These are phyloP conservation scores for Picochlorum sp. DNA, from an alignment of 139 green algal genomes.

Conservation along the genomic window DNA sequence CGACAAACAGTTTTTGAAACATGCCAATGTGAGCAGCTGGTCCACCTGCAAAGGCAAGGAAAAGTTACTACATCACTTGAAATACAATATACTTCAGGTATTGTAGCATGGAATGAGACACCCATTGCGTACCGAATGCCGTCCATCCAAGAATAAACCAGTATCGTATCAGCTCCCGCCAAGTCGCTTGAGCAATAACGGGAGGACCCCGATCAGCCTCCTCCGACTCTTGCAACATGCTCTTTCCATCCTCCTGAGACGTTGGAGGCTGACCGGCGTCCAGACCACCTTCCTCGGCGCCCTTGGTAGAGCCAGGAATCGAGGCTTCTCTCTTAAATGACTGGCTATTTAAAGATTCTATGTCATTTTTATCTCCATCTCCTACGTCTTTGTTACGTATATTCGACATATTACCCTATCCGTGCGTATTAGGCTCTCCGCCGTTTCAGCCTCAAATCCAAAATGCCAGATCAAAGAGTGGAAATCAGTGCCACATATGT, in stretches of 20 bases:
- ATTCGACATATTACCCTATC: too few relatives aligned
- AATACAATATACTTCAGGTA: too few relatives aligned
- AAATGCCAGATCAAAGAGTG: too few relatives aligned
- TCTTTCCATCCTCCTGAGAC: neutral
- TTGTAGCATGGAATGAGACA: too few relatives aligned
- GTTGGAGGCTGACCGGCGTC: too few relatives aligned
- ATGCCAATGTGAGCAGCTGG: conserved; percentile 64
- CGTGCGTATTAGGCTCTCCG: too few relatives aligned
- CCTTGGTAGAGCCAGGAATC: neutral
- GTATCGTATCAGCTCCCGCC: conserved; percentile 5
- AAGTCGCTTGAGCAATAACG: neutral
- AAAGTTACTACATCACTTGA: too few relatives aligned
- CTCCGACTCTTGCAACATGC: neutral
- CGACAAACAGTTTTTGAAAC: conserved; percentile 51
- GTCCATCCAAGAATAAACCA: conserved; percentile 61
- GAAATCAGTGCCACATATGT: too few relatives aligned
- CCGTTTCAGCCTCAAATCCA: too few relatives aligned
- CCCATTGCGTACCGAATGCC: too few relatives aligned
- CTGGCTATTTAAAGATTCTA: neutral
- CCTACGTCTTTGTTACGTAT: neutral
- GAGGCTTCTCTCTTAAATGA: neutral
- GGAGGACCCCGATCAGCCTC: neutral
- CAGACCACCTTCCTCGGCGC: too few relatives aligned
- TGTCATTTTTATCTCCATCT: neutral
- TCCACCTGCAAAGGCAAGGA: too few relatives aligned